Conservation (phyloP, 2,329 filamentous ascomycete species). For the Talaromyces atroroseus region DNA sequence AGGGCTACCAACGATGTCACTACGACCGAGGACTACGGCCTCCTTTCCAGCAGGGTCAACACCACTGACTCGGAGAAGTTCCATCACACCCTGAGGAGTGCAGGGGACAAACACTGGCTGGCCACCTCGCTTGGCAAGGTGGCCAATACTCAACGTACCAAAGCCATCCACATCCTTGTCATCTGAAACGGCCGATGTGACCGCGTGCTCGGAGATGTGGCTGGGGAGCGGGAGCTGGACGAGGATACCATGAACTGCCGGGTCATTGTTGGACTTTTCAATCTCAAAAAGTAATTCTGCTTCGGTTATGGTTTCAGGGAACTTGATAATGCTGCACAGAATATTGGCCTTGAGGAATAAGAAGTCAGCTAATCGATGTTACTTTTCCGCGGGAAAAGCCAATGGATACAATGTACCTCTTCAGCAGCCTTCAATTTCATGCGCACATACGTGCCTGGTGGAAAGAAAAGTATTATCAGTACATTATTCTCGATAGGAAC, state of each 20-base stretch:
- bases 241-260: constrained; percentile 80
- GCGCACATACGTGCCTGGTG: constrained; percentile 86
- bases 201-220: constrained; percentile 80
- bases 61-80: constrained; percentile 75
- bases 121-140: constrained; percentile 91
- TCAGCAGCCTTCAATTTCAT: constrained; percentile 98
- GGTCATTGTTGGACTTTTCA: constrained; percentile 76
- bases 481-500: constrained; percentile 15
- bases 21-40: constrained; percentile 88
- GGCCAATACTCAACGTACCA: constrained; percentile 87
- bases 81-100: constrained; percentile 97
- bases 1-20: constrained; percentile 95
- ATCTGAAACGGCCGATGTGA: constrained; percentile 85
- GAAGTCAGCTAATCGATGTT: neutral
- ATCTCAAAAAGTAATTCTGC: constrained; percentile 81
- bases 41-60: constrained; percentile 83
- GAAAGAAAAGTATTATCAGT: constrained; percentile 22
- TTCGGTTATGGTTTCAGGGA: constrained; percentile 74
- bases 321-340: constrained; percentile 76
- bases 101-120: constrained; percentile 86
- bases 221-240: constrained; percentile 88
- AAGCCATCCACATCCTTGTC: constrained; percentile 99
- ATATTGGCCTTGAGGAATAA: constrained; percentile 68
- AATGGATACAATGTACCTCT: constrained; percentile 63
- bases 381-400: constrained; percentile 8